Conservation (phyloP, 2,329 filamentous ascomycete species). For the Fusarium protoensiforme region DNA sequence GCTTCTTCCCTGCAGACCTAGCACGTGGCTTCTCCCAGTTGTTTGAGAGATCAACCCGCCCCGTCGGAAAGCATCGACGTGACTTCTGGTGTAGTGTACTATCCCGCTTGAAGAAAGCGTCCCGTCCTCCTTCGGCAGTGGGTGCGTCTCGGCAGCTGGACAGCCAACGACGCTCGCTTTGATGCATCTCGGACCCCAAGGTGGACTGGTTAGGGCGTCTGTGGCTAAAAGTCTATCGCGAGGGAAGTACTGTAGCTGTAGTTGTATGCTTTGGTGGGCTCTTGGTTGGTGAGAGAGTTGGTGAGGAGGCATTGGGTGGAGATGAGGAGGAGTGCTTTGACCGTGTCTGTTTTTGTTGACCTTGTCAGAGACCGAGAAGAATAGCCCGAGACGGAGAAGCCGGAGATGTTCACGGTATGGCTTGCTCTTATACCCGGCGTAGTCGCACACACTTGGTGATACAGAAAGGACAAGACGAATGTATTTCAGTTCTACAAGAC, state of each 20-base stretch:
- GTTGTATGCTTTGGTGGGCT: neutral
- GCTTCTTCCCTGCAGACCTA: constrained; percentile 14
- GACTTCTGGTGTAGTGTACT: neutral
- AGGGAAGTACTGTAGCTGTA: neutral
- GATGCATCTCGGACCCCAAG: constrained; percentile 23
- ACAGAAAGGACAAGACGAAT: neutral
- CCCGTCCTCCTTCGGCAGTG: neutral
- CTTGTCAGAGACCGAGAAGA: neutral
- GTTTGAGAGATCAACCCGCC: neutral
- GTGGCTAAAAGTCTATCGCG: constrained; percentile 25
- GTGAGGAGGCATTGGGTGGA: neutral
- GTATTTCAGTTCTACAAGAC: neutral
- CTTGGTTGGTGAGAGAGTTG: neutral
- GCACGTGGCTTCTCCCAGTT: constrained; percentile 30
- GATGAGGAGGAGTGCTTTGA: neutral
- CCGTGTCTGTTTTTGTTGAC: neutral
- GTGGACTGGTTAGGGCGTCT: constrained; percentile 20
- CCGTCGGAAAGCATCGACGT: neutral
- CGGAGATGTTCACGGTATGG: neutral
- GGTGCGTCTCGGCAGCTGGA: neutral
- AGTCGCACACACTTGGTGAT: neutral
- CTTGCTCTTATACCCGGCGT: neutral
- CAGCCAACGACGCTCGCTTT: constrained; percentile 8
- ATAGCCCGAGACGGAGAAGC: neutral
- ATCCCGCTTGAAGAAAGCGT: neutral